These are phyloP conservation scores for Crithidia brevicula DNA, from an alignment of 208 protist species.

Conservation along the genomic window DNA sequence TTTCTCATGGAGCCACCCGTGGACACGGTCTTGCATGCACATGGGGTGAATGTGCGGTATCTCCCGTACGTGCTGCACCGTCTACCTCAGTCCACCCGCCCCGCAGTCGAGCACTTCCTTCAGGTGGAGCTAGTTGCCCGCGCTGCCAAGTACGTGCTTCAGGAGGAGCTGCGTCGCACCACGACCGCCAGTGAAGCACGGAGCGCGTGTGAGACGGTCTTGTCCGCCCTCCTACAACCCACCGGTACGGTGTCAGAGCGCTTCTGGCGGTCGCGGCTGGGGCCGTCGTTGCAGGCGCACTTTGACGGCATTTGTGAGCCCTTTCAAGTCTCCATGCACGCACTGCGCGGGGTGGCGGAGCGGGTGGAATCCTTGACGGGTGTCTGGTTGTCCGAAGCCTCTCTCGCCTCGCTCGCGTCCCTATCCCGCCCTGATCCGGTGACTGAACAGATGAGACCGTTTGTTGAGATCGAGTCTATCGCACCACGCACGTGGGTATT, in stretches of 20 bases:
- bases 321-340: conserved; percentile 55
- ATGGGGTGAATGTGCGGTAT: conserved; percentile 75
- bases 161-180: conserved; percentile 48
- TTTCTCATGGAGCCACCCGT: conserved; percentile 65
- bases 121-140: conserved; percentile 83
- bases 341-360: conserved; percentile 58
- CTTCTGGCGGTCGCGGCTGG: conserved; percentile 78
- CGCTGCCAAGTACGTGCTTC: conserved; percentile 59
- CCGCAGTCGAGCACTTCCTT: conserved; percentile 62
- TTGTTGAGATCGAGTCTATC: conserved; percentile 34
- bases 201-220: conserved; percentile 39
- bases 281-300: conserved; percentile 47
- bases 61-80: conserved; percentile 85
- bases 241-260: conserved; percentile 40
- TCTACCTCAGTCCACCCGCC: conserved; percentile 44
- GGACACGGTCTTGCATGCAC: conserved; percentile 60
- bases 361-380: conserved; percentile 55
- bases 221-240: conserved; percentile 60
- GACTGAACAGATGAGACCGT: neutral
- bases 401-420: conserved; percentile 40
- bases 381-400: conserved; percentile 49
- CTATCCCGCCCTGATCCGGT: no score
- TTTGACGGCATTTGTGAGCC: conserved; percentile 57
- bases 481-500: conserved; percentile 19
- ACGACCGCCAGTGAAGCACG: conserved; percentile 38